Conservation (phyloP, 345 rosid species). For the Aurinia saxatilis region DNA sequence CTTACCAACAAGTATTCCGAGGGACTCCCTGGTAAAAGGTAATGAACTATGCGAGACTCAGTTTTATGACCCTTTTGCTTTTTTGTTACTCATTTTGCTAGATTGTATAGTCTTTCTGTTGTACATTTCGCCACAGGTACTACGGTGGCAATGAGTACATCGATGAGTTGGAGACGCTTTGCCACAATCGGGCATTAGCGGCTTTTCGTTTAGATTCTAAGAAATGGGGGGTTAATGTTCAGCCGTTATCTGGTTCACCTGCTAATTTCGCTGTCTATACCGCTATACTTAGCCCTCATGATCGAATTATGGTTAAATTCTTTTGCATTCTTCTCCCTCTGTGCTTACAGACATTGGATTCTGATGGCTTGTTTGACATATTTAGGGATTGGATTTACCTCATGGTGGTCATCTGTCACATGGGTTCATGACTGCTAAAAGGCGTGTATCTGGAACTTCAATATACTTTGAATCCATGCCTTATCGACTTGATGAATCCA, state of each 20-base stretch:
- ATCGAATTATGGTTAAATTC: conserved; percentile 65
- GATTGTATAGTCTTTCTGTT: neutral
- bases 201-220: conserved; percentile 67
- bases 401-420: conserved; percentile 95
- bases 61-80: neutral
- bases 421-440: conserved; percentile 94
- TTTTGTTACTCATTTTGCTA: conserved; percentile 3
- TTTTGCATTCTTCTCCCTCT: neutral
- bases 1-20: conserved; percentile 91
- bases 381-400: conserved; percentile 84
- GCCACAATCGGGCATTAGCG: conserved; percentile 80
- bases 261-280: conserved; percentile 97
- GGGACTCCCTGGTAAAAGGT: conserved; percentile 96
- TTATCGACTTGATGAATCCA: conserved; percentile 82
- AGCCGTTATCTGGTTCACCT: conserved; percentile 94
- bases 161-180: conserved; percentile 83
- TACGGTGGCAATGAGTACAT: conserved; percentile 92
- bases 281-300: conserved; percentile 83
- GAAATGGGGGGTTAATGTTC: conserved; percentile 94
- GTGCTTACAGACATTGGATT: neutral
- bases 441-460: conserved; percentile 90
- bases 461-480: conserved; percentile 96
- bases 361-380: neutral
- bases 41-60: conserved; percentile 6
- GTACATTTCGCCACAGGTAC: conserved; percentile 38